phyloP scores from a whole-genome alignment of 768 basidiomycete genomes.

The Nidularia pulvinata region DNA sequence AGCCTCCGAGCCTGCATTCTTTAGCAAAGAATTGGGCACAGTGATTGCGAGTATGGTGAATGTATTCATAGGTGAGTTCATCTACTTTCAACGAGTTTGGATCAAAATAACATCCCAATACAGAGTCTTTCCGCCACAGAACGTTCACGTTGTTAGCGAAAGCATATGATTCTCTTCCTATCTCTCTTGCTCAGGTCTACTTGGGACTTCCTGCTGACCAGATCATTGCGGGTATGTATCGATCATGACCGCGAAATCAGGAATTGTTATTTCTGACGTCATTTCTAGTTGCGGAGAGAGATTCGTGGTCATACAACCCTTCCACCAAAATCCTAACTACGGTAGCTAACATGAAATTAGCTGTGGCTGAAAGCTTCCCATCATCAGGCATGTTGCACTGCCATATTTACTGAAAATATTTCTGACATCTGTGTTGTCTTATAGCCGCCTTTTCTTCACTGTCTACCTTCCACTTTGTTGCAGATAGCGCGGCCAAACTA shows the following conservation, averaged over 20 bases:
- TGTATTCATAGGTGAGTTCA: constrained; percentile 50
- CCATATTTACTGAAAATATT: too few species aligned
- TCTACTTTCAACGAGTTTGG: constrained; percentile 1
- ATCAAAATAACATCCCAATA: background rate
- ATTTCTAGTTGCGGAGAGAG: constrained; percentile 34
- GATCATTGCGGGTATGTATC: constrained; percentile 31
- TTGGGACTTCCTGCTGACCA: constrained; percentile 45
- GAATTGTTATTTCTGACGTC: background rate
- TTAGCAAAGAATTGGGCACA: constrained; percentile 41
- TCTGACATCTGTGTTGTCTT: background rate
- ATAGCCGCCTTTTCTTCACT: constrained; percentile 41
- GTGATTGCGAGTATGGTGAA: constrained; percentile 42
- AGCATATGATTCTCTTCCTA: constrained; percentile 64
- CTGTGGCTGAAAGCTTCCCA: too few species aligned
- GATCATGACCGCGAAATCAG: background rate
- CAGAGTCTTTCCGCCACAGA: constrained; percentile 60
- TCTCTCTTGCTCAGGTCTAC: constrained; percentile 54
- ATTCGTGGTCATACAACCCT: constrained; percentile 53
- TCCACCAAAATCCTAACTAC: constrained; percentile 46
- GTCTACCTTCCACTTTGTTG: constrained; percentile 46
- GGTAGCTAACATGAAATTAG: background rate
- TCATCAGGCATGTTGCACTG: too few species aligned
- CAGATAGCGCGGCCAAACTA: constrained; percentile 51
- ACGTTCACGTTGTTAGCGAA: constrained; percentile 56
- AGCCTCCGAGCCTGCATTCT: constrained; percentile 40